Conservation (phyloP, 257 asterid genomes). For the Perilla frutescens region DNA sequence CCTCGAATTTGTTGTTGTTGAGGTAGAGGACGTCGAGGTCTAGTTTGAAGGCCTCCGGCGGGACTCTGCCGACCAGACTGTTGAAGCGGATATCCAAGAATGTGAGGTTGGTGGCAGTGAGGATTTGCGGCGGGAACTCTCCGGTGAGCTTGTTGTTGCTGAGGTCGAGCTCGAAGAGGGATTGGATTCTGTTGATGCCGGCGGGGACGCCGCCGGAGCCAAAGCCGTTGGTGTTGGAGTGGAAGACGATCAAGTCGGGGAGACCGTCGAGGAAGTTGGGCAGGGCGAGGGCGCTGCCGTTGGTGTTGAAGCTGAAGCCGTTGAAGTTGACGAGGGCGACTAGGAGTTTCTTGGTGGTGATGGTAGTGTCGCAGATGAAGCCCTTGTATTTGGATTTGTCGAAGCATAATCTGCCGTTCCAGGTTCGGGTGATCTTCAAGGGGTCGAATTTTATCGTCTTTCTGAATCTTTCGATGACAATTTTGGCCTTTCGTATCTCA, state of each 20-base stretch:
- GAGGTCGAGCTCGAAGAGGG: conserved; percentile 64
- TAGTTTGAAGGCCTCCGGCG: conserved; percentile 48
- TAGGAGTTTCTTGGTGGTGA: conserved; percentile 18
- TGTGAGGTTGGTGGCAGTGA: conserved; percentile 55
- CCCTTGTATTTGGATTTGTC: conserved; percentile 53
- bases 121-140: conserved; percentile 50
- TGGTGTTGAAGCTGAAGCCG: conserved; percentile 13
- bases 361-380: conserved; percentile 51
- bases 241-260: conserved; percentile 51
- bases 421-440: conserved; percentile 24
- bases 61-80: conserved; percentile 45
- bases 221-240: conserved; percentile 60
- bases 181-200: conserved; percentile 23
- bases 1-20: conserved; percentile 62
- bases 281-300: neutral
- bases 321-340: conserved; percentile 61
- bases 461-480: conserved; percentile 42
- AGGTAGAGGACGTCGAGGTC: conserved; percentile 71
- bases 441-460: conserved; percentile 39
- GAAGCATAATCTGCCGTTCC: conserved; percentile 57
- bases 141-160: conserved; percentile 68
- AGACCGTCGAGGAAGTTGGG: conserved; percentile 37
- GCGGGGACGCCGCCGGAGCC: conserved; percentile 43
- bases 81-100: conserved; percentile 73
- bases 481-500: conserved; percentile 34